phyloP scores from a whole-genome alignment of 179 eudicot species.

The Beta lomatogona region DNA sequence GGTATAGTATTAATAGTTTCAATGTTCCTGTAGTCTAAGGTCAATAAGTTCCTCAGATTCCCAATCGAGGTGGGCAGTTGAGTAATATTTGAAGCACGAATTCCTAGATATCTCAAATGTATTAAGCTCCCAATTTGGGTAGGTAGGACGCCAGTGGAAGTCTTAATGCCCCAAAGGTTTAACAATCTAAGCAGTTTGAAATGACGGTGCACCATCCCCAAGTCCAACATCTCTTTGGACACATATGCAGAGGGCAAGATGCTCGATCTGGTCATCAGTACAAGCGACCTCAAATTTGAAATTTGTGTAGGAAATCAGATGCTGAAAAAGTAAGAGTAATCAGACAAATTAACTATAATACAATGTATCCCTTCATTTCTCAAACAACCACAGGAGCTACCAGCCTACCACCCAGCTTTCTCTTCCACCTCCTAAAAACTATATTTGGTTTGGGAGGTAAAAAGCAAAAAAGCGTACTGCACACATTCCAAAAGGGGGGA shows the following conservation, averaged over 20 bases:
- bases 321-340: neutral
- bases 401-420: too few species aligned
- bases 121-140: constrained; percentile 37
- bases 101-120: constrained; percentile 52
- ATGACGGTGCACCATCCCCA: neutral
- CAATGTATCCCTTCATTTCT: too few species aligned
- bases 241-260: constrained; percentile 1
- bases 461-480: too few species aligned
- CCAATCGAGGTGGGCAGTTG: constrained; percentile 50
- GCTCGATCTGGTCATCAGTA: constrained; percentile 16
- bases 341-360: neutral
- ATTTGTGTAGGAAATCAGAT: constrained; percentile 17
- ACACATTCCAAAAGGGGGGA: too few species aligned
- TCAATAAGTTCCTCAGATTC: constrained; percentile 43
- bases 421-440: too few species aligned
- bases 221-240: constrained; percentile 19
- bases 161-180: constrained; percentile 37
- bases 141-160: constrained; percentile 37
- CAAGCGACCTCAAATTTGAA: constrained; percentile 31
- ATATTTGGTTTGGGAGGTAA: too few species aligned
- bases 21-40: constrained; percentile 39
- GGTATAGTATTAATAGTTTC: neutral
- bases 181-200: constrained; percentile 52
- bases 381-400: too few species aligned
- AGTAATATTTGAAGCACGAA: constrained; percentile 40